Evolutionary conservation across 2,329 filamentous ascomycete genomes (phyloP).

Genomic region (Cadophora sp.): DNA sequence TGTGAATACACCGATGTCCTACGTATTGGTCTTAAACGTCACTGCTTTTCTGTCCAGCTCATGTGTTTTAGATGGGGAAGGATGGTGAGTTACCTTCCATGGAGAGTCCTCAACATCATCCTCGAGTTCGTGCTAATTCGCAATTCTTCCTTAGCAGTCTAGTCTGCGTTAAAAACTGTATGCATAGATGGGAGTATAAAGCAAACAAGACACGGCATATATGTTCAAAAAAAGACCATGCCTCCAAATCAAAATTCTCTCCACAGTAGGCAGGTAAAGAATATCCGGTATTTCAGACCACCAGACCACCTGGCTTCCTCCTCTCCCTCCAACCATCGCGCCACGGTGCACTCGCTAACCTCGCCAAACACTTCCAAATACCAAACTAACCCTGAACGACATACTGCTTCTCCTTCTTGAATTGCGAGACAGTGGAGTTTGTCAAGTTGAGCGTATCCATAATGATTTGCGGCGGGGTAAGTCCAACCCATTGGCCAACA

Average conservation of each 20-base stretch:
- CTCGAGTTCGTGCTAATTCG: neutral
- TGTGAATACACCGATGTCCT: too few species aligned
- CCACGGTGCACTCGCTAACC: neutral
- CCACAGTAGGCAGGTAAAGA: neutral
- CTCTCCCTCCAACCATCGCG: neutral
- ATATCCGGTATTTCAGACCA: neutral
- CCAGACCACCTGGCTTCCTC: neutral
- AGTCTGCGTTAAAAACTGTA: neutral
- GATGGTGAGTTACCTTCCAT: neutral
- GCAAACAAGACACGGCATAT: neutral
- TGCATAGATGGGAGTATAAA: neutral
- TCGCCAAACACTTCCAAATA: neutral
- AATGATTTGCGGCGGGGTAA: slow-evolving; percentile 63
- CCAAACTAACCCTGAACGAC: slow-evolving; percentile 44
- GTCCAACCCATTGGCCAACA: slow-evolving; percentile 54
- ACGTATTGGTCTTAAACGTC: too few species aligned
- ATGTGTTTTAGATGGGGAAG: too few species aligned
- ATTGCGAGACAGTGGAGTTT: slow-evolving; percentile 46
- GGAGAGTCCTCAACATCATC: neutral
- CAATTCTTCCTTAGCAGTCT: too few species aligned
- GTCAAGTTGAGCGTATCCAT: slow-evolving; percentile 59
- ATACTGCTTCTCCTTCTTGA: slow-evolving; percentile 54
- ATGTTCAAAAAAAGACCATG: neutral
- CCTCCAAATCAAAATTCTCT: neutral
- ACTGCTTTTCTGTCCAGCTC: too few species aligned